Conservation (phyloP, 2,329 filamentous ascomycete species). For the Pseudogymnoascus sp. region DNA sequence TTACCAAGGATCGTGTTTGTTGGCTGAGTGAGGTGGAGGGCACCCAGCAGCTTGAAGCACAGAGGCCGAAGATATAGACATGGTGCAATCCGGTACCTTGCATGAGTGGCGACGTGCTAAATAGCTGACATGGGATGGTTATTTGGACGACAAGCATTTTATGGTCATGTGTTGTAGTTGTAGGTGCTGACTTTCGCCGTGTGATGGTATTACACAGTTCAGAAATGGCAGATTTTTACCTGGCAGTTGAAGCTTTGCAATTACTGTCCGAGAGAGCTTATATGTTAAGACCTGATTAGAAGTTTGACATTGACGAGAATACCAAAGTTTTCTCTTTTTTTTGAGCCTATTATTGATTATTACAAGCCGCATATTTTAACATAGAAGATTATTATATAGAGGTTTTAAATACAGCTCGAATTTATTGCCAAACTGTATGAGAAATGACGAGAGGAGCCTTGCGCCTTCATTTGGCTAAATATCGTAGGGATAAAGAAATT, state of each 20-base stretch:
- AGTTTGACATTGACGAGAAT: background rate
- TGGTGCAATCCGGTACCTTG: background rate
- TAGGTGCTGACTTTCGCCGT: background rate
- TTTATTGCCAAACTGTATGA: no score
- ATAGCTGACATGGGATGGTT: background rate
- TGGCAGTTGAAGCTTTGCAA: background rate
- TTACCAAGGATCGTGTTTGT: conserved; percentile 39
- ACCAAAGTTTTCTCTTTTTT: background rate
- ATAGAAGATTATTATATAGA: no score
- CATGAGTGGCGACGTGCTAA: background rate
- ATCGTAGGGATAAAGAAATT: no score
- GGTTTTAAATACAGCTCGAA: no score
- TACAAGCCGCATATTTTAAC: background rate
- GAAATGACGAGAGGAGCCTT: no score
- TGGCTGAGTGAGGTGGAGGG: conserved; percentile 38
- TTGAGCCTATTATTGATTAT: background rate
- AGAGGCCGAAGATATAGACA: background rate
- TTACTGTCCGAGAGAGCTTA: background rate
- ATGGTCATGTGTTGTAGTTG: background rate
- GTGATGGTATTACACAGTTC: no score
- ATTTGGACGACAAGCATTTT: background rate
- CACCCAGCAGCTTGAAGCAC: conserved; percentile 22
- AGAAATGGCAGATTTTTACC: background rate
- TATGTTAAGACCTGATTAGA: background rate
- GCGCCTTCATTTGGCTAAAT: no score